phyloP scores from a whole-genome alignment of 1,139 yeast genomes.

The Kodamaea plutei region DNA sequence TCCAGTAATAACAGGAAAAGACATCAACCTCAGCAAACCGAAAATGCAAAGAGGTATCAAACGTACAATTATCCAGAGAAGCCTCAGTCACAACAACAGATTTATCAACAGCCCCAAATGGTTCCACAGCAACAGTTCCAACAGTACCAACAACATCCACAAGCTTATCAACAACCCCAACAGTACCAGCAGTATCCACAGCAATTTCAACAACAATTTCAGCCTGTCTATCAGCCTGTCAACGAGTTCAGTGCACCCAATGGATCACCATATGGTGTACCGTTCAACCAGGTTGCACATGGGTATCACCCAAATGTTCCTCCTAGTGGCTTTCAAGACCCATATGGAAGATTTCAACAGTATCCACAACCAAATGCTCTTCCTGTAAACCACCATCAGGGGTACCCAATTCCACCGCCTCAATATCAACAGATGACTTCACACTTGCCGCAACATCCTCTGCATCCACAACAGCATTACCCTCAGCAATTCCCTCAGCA shows the following conservation, averaged over 20 bases:
- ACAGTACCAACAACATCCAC: conserved; percentile 4
- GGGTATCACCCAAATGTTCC: conserved; percentile 8
- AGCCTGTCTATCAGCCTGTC: conserved; percentile 4
- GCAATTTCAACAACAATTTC: conserved; percentile 3
- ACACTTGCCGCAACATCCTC: conserved; percentile 3
- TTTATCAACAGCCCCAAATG: conserved; percentile 3
- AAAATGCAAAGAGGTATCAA: conserved; percentile 16
- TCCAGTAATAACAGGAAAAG: conserved; percentile 16
- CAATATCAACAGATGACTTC: neutral
- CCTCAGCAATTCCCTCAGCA: conserved; percentile 1
- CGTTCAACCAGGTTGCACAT: conserved; percentile 13
- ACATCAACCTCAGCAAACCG: conserved; percentile 4
- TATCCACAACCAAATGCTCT: conserved; percentile 6
- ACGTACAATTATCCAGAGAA: conserved; percentile 22
- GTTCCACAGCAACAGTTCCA: conserved; percentile 9
- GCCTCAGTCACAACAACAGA: conserved; percentile 7
- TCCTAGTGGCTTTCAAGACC: conserved; percentile 5
- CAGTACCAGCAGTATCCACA: conserved; percentile 3
- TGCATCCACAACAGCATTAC: conserved; percentile 1
- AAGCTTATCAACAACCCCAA: conserved; percentile 6
- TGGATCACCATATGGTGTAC: conserved; percentile 15
- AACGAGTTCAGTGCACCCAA: conserved; percentile 6
- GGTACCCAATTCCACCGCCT: conserved; percentile 3
- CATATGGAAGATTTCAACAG: conserved; percentile 4
- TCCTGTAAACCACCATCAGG: conserved; percentile 2